Conservation (phyloP, 495 filamentous ascomycete species). For the Hypoxylon trugodes region DNA sequence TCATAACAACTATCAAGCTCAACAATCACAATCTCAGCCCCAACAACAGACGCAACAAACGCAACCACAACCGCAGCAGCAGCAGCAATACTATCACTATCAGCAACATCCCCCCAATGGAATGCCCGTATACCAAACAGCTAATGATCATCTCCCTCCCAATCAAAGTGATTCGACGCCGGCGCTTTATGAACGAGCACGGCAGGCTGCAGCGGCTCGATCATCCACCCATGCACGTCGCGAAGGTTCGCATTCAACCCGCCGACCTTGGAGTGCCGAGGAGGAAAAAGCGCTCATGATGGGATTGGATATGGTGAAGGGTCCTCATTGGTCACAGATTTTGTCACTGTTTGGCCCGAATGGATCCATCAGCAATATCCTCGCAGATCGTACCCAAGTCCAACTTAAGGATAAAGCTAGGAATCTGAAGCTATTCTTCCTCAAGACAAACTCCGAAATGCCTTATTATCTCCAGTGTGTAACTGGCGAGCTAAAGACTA, state of each 20-base stretch:
- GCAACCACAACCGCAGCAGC: constrained; percentile 20
- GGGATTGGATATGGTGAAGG: constrained; percentile 88
- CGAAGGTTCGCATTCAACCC: constrained; percentile 81
- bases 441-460: constrained; percentile 93
- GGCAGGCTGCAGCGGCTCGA: constrained; percentile 82
- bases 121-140: constrained; percentile 41
- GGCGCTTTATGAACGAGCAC: constrained; percentile 81
- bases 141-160: constrained; percentile 59
- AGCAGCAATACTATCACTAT: constrained; percentile 40
- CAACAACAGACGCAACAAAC: constrained; percentile 37
- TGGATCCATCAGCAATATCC: constrained; percentile 80
- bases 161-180: constrained; percentile 81
- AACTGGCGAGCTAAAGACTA: constrained; percentile 91
- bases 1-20: constrained; percentile 47
- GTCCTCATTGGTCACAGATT: constrained; percentile 96
- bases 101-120: constrained; percentile 36
- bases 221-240: constrained; percentile 76
- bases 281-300: constrained; percentile 94
- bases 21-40: too few relatives aligned
- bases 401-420: constrained; percentile 96
- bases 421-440: constrained; percentile 93
- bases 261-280: constrained; percentile 87
- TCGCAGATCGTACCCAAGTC: constrained; percentile 94
- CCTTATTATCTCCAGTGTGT: constrained; percentile 90
- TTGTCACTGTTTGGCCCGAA: constrained; percentile 85